Percentiles rank a stretch among this genome's conserved stretches.
These are phyloP conservation scores for Leucaena leucocephala DNA, from an alignment of 306 rosid genomes.

Conservation along the genomic window DNA sequence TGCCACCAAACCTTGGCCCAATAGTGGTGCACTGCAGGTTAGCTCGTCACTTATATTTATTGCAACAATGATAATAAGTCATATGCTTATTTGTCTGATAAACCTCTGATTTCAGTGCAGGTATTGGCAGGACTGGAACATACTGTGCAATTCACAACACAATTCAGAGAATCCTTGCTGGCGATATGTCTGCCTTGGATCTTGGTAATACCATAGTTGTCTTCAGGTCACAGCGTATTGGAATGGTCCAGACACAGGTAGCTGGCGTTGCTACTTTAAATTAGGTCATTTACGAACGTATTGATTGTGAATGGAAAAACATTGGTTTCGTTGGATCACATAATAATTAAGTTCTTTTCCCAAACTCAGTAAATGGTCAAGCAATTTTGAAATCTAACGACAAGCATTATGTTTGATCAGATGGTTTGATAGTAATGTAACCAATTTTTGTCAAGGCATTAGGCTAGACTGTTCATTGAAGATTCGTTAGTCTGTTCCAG, in stretches of 20 bases:
- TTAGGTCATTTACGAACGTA: constrained; percentile 11
- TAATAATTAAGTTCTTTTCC: constrained; percentile 25
- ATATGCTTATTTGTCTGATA: constrained; percentile 50
- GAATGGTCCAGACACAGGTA: constrained; percentile 97
- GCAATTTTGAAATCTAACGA: constrained; percentile 16
- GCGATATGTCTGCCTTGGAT: constrained; percentile 90
- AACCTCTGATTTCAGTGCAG: constrained; percentile 78
- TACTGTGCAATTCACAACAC: constrained; percentile 92
- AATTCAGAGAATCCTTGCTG: constrained; percentile 83
- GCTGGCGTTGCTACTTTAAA: constrained; percentile 28
- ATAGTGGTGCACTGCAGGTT: constrained; percentile 97
- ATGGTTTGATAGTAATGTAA: constrained; percentile 6
- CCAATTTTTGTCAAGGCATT: constrained; percentile 8
- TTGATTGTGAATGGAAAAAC: constrained; percentile 26
- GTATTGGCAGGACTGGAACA: constrained; percentile 95
- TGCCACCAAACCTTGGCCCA: constrained; percentile 77
- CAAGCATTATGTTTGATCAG: neutral
- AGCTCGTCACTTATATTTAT: constrained; percentile 29
- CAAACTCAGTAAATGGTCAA: constrained; percentile 9
- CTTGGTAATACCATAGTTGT: constrained; percentile 61
- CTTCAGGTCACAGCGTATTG: constrained; percentile 90
- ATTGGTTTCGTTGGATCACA: constrained; percentile 5
- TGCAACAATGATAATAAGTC: neutral
- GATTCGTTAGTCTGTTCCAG: neutral
- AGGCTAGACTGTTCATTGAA: constrained; percentile 11